Evolutionary conservation across 2,329 filamentous ascomycete genomes (phyloP), one percentile per base, ranked within the genome.

Genomic region (Aspergillus piperis): DNA sequence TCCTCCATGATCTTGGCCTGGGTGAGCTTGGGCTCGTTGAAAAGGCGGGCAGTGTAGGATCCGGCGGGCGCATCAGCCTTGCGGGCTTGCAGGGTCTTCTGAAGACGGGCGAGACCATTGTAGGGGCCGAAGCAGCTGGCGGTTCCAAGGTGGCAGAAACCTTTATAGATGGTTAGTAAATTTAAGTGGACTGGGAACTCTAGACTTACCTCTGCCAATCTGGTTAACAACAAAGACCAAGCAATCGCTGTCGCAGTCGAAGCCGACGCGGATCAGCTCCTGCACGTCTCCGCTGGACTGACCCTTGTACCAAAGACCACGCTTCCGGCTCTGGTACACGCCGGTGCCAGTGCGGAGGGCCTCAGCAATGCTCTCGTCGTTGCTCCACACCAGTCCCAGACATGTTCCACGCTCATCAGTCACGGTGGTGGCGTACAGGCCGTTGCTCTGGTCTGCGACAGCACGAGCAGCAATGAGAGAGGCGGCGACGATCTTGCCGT

Each of bases 1-100:
- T 99, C 95, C 77, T 99, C 95, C 88, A 98, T 96, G 58, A 99
- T 97, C 83, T 99, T 99, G 3, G 95, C 95, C 47, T 91, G 85
- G 57, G 97, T 80, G 58, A 99, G 84, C 75, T 96, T 93, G 68
- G 91, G 86, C 65, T 99, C 95, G 17, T 89, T 93, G 82, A 98
- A 99, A 1, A 99, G 82, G 36, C 94, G 85, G 17, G 92, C 91
- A 4, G 95, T 99, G 77, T 99, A 99, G 11, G 95, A 99, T 1
- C 93, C 94, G 65, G 85, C 84, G 0, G 95, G 94, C 0, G 94
- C 93, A 17, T 90, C 91, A 44, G 84, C 78, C 75, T 95, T 96
- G 68, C 95, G 88, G 42, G 88, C 89, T 65, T 90, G 81, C 13
- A 99, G 83, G 0, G 93, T 98, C 77, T 94, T 89, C 74, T 98